Conservation (phyloP, 2,329 filamentous ascomycete genomes). For the Pestalotiopsis sp. region DNA sequence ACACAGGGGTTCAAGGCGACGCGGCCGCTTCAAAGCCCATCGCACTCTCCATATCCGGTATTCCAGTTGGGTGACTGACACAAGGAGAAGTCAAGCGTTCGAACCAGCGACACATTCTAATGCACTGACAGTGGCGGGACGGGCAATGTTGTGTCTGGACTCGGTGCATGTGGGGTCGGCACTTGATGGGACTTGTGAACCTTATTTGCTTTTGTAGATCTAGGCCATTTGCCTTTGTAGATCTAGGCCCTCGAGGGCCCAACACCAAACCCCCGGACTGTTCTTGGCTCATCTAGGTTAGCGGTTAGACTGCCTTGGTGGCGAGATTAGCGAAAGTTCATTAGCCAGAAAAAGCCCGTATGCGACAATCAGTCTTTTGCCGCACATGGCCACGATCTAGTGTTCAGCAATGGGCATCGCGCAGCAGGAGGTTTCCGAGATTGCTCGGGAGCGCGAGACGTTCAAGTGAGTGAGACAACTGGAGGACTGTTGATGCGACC, state of each 20-base stretch:
- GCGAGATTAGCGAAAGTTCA: not conserved
- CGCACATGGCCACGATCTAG: not conserved
- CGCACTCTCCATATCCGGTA: too few species aligned
- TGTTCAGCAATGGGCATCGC: not conserved
- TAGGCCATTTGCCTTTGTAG: not conserved
- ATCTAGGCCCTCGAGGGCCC: not conserved
- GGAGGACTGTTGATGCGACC: not conserved
- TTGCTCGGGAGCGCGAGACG: slow-evolving; percentile 8
- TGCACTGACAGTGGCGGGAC: not conserved
- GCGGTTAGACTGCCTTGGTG: not conserved
- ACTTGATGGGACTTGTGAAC: not conserved
- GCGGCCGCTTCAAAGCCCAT: too few species aligned
- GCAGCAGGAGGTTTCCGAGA: not conserved
- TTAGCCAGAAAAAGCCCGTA: not conserved
- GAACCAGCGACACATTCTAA: too few species aligned
- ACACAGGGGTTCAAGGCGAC: too few species aligned
- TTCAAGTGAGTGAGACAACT: not conserved
- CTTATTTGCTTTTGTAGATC: not conserved
- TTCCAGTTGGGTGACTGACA: too few species aligned
- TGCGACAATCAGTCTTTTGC: not conserved
- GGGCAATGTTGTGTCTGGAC: not conserved
- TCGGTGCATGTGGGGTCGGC: not conserved
- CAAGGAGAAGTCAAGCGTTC: too few species aligned
- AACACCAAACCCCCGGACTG: not conserved
- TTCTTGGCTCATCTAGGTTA: not conserved